phyloP scores from a whole-genome alignment of 768 basidiomycete species.

The Cystofilobasidium capitatum region DNA sequence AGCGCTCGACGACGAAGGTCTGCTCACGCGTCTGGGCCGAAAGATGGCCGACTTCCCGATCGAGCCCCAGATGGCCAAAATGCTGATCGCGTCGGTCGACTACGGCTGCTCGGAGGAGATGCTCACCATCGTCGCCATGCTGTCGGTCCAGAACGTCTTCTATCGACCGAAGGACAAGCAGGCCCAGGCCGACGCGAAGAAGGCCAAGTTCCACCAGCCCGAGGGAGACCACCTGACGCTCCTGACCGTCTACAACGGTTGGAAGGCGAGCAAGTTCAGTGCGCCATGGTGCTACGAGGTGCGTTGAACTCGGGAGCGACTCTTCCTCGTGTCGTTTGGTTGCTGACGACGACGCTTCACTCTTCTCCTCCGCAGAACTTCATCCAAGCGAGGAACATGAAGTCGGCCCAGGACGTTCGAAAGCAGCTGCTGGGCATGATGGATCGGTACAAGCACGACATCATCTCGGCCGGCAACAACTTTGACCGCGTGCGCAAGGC shows the following conservation, averaged over 20 bases:
- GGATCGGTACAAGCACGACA: slow-evolving; percentile 99
- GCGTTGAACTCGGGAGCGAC: neutral
- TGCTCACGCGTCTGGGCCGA: slow-evolving; percentile 83
- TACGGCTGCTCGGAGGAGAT: slow-evolving; percentile 97
- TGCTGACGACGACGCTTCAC: neutral
- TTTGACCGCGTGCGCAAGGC: slow-evolving; percentile 88
- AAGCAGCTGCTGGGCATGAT: slow-evolving; percentile 97
- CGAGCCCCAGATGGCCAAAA: slow-evolving; percentile 92
- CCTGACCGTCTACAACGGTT: slow-evolving; percentile 88
- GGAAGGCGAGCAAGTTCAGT: slow-evolving; percentile 91
- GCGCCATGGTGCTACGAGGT: slow-evolving; percentile 96
- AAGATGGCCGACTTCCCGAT: slow-evolving; percentile 99
- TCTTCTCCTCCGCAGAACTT: slow-evolving; percentile 51
- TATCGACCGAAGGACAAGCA: slow-evolving; percentile 99
- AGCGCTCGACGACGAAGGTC: slow-evolving; percentile 90
- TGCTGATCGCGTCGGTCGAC: slow-evolving; percentile 95
- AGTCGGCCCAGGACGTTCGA: slow-evolving; percentile 90
- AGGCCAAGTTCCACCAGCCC: slow-evolving; percentile 98
- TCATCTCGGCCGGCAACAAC: slow-evolving; percentile 81
- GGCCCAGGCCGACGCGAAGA: slow-evolving; percentile 97
- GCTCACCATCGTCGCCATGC: slow-evolving; percentile 91
- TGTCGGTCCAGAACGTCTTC: slow-evolving; percentile 91
- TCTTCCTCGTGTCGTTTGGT: neutral
- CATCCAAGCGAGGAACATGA: slow-evolving; percentile 94
- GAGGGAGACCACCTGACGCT: slow-evolving; percentile 74